These are phyloP conservation scores for Yamadazyma sp. DNA, from an alignment of 1,139 yeast genomes.

Conservation along the genomic window DNA sequence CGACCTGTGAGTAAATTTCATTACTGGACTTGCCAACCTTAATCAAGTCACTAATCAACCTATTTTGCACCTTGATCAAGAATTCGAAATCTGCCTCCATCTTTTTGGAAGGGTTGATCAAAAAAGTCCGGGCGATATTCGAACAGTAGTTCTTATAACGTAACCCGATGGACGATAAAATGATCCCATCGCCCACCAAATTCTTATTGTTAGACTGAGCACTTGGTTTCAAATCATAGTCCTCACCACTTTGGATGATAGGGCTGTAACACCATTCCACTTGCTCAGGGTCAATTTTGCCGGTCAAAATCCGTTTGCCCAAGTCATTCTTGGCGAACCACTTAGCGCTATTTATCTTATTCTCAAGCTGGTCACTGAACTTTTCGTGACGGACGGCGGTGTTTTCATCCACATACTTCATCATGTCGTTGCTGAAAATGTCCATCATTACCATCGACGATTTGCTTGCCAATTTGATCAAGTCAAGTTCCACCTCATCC, in stretches of 20 bases:
- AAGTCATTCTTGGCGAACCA: conserved; percentile 65
- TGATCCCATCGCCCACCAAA: conserved; percentile 76
- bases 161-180: conserved; percentile 80
- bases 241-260: conserved; percentile 84
- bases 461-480: conserved; percentile 70
- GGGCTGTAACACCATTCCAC: conserved; percentile 96
- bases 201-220: conserved; percentile 71
- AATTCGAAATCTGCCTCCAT: conserved; percentile 81
- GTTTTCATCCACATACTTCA: conserved; percentile 84
- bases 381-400: conserved; percentile 69
- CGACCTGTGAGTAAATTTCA: conserved; percentile 64
- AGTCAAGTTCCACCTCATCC: conserved; percentile 74
- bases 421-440: conserved; percentile 85
- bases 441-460: conserved; percentile 82
- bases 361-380: conserved; percentile 75
- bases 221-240: conserved; percentile 81
- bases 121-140: conserved; percentile 81
- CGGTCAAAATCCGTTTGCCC: conserved; percentile 53
- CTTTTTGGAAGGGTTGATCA: conserved; percentile 84
- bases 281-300: conserved; percentile 61
- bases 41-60: conserved; percentile 53
- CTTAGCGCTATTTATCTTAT: conserved; percentile 73
- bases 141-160: conserved; percentile 91
- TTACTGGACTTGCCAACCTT: conserved; percentile 69
- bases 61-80: conserved; percentile 64